phyloP scores from a whole-genome alignment of 768 basidiomycete species.

The Nidularia sp. region DNA sequence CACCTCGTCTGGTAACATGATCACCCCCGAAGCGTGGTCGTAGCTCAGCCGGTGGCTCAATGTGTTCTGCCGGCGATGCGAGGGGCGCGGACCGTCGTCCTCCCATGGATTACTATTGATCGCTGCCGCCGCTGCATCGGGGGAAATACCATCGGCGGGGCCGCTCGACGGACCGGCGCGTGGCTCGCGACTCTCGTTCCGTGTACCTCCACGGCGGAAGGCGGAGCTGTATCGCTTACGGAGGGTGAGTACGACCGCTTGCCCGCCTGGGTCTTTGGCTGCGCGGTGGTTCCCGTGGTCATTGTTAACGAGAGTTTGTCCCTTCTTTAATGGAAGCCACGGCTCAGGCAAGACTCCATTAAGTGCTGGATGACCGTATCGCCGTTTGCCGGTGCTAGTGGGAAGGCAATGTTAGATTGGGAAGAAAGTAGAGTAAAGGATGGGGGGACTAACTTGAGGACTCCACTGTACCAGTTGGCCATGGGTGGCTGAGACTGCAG shows the following conservation, averaged over 20 bases:
- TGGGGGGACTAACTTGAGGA: constrained; percentile 66
- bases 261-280: constrained; percentile 32
- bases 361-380: constrained; percentile 93
- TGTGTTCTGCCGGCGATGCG: constrained; percentile 21
- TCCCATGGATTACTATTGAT: constrained; percentile 54
- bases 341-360: constrained; percentile 91
- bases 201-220: constrained; percentile 23
- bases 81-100: constrained; percentile 32
- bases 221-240: constrained; percentile 64
- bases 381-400: constrained; percentile 82
- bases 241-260: constrained; percentile 80
- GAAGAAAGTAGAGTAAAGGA: not conserved
- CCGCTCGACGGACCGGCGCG: constrained; percentile 1
- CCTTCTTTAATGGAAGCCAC: constrained; percentile 90
- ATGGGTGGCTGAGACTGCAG: constrained; percentile 90
- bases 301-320: constrained; percentile 68
- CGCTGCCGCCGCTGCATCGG: constrained; percentile 15
- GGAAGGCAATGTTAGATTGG: not conserved
- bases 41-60: constrained; percentile 68
- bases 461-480: constrained; percentile 91
- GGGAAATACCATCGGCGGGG: not conserved
- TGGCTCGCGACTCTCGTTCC: not conserved
- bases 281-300: constrained; percentile 31
- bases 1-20: constrained; percentile 76
- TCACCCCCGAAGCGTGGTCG: constrained; percentile 84